phyloP scores from a whole-genome alignment of 371 early-diverging fungal species.

The Rhizopus stolonifer region DNA sequence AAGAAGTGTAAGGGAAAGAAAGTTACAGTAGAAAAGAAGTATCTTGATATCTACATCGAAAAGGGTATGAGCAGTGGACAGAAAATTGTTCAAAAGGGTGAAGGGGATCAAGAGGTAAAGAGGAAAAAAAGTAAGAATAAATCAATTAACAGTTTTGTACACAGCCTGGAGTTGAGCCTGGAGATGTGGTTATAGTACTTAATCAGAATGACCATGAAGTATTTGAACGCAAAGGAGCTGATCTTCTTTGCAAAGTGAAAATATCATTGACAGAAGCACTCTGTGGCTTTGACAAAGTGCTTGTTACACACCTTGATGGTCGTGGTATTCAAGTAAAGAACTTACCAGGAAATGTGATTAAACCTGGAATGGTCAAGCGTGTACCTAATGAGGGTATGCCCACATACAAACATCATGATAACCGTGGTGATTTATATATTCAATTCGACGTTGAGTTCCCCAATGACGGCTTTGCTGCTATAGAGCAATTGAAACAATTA shows the following conservation, averaged over 20 bases:
- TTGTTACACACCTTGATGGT: constrained; percentile 89
- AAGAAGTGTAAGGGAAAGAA: constrained; percentile 86
- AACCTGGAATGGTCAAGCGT: constrained; percentile 83
- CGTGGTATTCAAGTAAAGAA: constrained; percentile 85
- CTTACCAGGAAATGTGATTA: constrained; percentile 89
- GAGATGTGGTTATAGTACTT: constrained; percentile 87
- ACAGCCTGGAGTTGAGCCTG: constrained; percentile 72
- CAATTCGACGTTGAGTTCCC: constrained; percentile 95
- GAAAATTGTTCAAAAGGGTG: constrained; percentile 86
- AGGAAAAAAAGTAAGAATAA: neutral
- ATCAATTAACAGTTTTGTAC: neutral
- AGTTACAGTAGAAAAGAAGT: constrained; percentile 80
- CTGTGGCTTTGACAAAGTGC: constrained; percentile 84
- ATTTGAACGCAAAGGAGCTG: constrained; percentile 78
- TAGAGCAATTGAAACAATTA: constrained; percentile 45
- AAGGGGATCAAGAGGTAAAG: constrained; percentile 67
- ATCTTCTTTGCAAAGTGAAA: constrained; percentile 73
- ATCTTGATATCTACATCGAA: constrained; percentile 86
- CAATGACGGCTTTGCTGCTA: constrained; percentile 67
- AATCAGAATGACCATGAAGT: constrained; percentile 79
- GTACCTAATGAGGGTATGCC: constrained; percentile 96
- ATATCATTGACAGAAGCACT: constrained; percentile 91
- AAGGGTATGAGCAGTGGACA: constrained; percentile 92
- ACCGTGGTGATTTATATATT: constrained; percentile 89
- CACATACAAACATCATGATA: constrained; percentile 80